phyloP scores from a whole-genome alignment of 1,139 yeast genomes.

The Suhomyces guaymorum region DNA sequence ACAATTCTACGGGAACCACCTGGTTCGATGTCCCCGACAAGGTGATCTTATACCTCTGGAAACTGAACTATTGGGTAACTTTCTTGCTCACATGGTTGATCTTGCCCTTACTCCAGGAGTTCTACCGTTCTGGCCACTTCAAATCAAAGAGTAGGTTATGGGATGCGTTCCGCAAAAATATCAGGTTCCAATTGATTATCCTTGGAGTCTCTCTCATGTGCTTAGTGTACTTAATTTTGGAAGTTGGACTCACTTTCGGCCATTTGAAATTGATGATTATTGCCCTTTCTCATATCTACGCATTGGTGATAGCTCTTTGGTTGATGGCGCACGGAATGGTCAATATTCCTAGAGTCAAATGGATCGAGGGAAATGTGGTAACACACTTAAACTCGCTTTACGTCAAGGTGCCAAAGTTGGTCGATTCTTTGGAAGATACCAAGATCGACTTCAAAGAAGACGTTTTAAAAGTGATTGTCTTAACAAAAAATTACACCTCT shows the following conservation, averaged over 20 bases:
- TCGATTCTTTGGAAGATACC: constrained; percentile 67
- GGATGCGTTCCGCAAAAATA: constrained; percentile 59
- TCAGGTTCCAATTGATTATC: constrained; percentile 61
- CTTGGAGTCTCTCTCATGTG: constrained; percentile 56
- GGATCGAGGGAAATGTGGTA: constrained; percentile 50
- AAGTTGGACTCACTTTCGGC: constrained; percentile 57
- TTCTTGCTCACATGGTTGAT: constrained; percentile 73
- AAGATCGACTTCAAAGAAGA: constrained; percentile 64
- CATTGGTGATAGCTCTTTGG: constrained; percentile 76
- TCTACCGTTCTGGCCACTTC: constrained; percentile 68
- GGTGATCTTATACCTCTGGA: constrained; percentile 64
- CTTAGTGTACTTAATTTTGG: constrained; percentile 59
- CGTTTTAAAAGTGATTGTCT: constrained; percentile 58
- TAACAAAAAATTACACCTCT: constrained; percentile 39
- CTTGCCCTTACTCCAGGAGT: constrained; percentile 72
- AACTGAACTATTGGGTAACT: constrained; percentile 77
- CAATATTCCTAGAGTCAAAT: constrained; percentile 60
- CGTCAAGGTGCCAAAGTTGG: constrained; percentile 54
- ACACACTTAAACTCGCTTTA: constrained; percentile 47
- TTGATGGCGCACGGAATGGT: constrained; percentile 82
- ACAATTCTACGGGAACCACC: constrained; percentile 22
- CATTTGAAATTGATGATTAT: constrained; percentile 69
- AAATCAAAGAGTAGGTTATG: constrained; percentile 45
- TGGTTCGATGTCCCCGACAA: constrained; percentile 40
- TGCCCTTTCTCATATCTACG: constrained; percentile 78